Percentiles rank a stretch among this genome's conserved stretches.
Evolutionary conservation across 2,329 filamentous ascomycete genomes (phyloP).

Genomic region (Didymosphaeria variabile): DNA sequence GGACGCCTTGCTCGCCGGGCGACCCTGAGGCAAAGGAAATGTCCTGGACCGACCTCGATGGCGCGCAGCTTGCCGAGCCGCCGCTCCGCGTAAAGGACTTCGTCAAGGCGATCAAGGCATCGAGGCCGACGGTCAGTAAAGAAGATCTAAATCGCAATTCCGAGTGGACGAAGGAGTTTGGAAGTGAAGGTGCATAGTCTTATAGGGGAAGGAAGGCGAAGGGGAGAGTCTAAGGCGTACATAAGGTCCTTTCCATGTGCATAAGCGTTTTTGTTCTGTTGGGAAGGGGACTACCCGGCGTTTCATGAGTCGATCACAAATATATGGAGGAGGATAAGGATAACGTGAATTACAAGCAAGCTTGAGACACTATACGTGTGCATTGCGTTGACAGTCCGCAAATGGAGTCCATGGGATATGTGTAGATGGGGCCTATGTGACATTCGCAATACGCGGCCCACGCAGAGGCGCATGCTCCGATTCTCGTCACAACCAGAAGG

Average conservation of each 20-base stretch:
- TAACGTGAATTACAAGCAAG: too few relatives aligned
- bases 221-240: too few relatives aligned
- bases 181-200: conserved; percentile 78
- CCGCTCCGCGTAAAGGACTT: conserved; percentile 91
- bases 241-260: conserved; percentile 2
- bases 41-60: conserved; percentile 88
- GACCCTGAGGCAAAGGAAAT: conserved; percentile 88
- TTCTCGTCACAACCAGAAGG: too few relatives aligned
- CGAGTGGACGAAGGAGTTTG: conserved; percentile 97
- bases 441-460: too few relatives aligned
- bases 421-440: too few relatives aligned
- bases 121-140: conserved; percentile 86
- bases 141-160: conserved; percentile 85
- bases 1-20: conserved; percentile 94
- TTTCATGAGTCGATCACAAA: background rate
- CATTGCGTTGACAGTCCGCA: too few relatives aligned
- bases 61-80: conserved; percentile 85
- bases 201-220: background rate
- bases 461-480: too few relatives aligned
- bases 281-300: conserved; percentile 7
- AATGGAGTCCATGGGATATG: too few relatives aligned
- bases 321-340: too few relatives aligned
- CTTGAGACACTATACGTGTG: too few relatives aligned
- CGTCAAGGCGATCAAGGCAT: conserved; percentile 86
- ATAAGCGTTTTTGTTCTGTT: conserved; percentile 10